Conservation (phyloP, 495 filamentous ascomycete species). For the Tuber magnatum region DNA sequence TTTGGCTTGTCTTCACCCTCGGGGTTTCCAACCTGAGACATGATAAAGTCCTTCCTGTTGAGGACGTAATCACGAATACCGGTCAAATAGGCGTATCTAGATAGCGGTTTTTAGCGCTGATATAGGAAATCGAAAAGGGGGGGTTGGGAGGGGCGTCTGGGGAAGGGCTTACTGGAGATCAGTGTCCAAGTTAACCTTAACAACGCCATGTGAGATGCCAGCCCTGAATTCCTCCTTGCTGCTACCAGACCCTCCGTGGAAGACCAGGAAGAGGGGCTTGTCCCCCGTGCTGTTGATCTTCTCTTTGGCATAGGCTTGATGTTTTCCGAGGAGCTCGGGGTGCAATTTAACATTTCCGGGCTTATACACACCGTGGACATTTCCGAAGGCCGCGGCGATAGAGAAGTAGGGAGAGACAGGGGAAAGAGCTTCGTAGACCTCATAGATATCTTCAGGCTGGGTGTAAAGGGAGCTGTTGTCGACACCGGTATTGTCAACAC, state of each 20-base stretch:
- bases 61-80: slow-evolving; percentile 91
- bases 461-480: slow-evolving; percentile 98
- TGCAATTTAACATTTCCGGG: slow-evolving; percentile 95
- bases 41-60: slow-evolving; percentile 90
- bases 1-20: slow-evolving; percentile 95
- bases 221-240: slow-evolving; percentile 78
- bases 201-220: slow-evolving; percentile 85
- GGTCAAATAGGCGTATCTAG: slow-evolving; percentile 65
- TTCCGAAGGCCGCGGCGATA: slow-evolving; percentile 96
- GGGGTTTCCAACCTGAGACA: slow-evolving; percentile 81
- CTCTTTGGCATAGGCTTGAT: slow-evolving; percentile 83
- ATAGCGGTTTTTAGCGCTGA: neutral
- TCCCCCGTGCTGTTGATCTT: slow-evolving; percentile 57
- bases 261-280: slow-evolving; percentile 98
- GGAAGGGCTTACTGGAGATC: slow-evolving; percentile 54
- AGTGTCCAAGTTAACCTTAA: slow-evolving; percentile 97
- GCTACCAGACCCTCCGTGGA: slow-evolving; percentile 93
- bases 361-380: slow-evolving; percentile 99
- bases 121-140: neutral
- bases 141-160: neutral
- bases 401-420: slow-evolving; percentile 89
- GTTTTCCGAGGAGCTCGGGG: slow-evolving; percentile 86
- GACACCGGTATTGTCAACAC: slow-evolving; percentile 77
- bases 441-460: slow-evolving; percentile 88
- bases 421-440: slow-evolving; percentile 73